These are phyloP conservation scores for Hordeum pubiflorum DNA, from an alignment of 202 grass and related monocot genomes.

Conservation along the genomic window DNA sequence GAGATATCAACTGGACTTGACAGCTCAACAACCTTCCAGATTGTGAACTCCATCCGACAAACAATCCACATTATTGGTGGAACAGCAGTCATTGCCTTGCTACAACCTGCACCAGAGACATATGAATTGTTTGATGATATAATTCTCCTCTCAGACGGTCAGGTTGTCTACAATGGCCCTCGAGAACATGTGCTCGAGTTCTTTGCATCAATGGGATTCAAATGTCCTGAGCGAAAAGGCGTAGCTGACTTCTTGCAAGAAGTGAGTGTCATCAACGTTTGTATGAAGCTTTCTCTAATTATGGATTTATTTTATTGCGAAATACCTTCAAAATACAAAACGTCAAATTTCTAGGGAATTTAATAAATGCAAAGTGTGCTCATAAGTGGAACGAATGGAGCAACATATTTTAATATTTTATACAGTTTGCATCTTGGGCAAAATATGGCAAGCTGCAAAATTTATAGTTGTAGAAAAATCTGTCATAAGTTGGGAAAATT, in stretches of 20 bases:
- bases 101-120: constrained; percentile 82
- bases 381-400: not conserved
- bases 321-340: not conserved
- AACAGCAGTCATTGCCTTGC: constrained; percentile 64
- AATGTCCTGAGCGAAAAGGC: constrained; percentile 58
- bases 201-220: constrained; percentile 62
- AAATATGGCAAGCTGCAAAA: constrained; percentile 9
- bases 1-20: constrained; percentile 87
- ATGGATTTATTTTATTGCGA: not conserved
- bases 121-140: constrained; percentile 79
- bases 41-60: constrained; percentile 58
- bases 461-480: not conserved
- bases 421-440: not conserved
- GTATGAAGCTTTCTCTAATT: constrained; percentile 1
- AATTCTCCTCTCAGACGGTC: constrained; percentile 75
- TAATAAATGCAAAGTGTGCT: not conserved
- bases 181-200: constrained; percentile 61
- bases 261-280: constrained; percentile 22
- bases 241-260: constrained; percentile 68
- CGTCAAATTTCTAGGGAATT: not conserved
- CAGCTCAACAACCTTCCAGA: constrained; percentile 82
- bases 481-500: not conserved
- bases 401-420: not conserved
- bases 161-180: constrained; percentile 66
- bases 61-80: constrained; percentile 58